Percentiles rank a stretch among this genome's conserved stretches.
Evolutionary conservation across 495 filamentous ascomycete species (phyloP).

Genomic region (Terfezia claveryi): DNA sequence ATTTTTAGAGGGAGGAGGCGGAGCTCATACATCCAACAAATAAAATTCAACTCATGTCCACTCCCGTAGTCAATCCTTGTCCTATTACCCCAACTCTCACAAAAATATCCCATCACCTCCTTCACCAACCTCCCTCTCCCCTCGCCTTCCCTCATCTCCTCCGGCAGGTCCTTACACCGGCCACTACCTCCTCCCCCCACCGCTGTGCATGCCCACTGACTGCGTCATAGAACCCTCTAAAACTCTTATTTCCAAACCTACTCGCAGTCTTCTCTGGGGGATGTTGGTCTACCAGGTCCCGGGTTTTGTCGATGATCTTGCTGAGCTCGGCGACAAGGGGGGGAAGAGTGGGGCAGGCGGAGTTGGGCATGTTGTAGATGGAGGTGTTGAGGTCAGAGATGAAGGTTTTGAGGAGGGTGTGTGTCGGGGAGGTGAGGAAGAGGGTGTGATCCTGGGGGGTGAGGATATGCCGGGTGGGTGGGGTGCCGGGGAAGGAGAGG

Average conservation of each 20-base stretch:
- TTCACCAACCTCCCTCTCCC: constrained; percentile 34
- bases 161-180: constrained; percentile 30
- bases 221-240: constrained; percentile 61
- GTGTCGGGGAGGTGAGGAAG: constrained; percentile 59
- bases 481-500: constrained; percentile 32
- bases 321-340: constrained; percentile 40
- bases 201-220: constrained; percentile 29
- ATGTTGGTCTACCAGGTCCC: constrained; percentile 35
- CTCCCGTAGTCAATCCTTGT: constrained; percentile 91
- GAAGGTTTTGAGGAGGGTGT: constrained; percentile 56
- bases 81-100: constrained; percentile 63
- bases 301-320: constrained; percentile 44
- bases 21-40: constrained; percentile 47
- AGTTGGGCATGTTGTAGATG: constrained; percentile 52
- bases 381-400: constrained; percentile 70
- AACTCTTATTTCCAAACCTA: constrained; percentile 82
- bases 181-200: constrained; percentile 36
- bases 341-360: constrained; percentile 30
- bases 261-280: constrained; percentile 75
- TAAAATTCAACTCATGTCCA: constrained; percentile 89
- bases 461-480: constrained; percentile 56
- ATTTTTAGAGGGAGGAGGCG: not conserved
- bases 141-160: constrained; percentile 36
- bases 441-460: constrained; percentile 56
- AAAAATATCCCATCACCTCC: constrained; percentile 61